Evolutionary conservation across 257 asterid genomes (phyloP).

Genomic region (Plantago ovata): DNA sequence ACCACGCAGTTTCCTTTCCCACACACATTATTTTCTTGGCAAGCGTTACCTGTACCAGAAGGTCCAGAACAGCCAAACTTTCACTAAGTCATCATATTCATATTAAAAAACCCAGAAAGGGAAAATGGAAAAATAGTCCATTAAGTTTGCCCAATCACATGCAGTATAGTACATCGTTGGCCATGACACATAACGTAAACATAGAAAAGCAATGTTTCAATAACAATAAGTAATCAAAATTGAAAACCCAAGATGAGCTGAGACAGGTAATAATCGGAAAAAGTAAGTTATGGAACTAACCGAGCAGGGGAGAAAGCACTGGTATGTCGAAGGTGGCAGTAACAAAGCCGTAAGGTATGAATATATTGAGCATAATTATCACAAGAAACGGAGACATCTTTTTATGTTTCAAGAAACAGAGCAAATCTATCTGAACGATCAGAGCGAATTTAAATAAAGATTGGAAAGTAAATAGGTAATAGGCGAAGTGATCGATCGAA

Average conservation of each 20-base stretch:
- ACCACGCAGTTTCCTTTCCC: constrained; percentile 60
- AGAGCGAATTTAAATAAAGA: too few species aligned
- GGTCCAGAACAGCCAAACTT: too few species aligned
- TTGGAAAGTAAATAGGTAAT: neutral
- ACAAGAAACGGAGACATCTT: constrained; percentile 25
- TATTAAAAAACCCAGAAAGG: neutral
- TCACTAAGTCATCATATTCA: neutral
- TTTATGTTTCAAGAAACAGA: neutral
- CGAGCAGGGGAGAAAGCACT: constrained; percentile 5
- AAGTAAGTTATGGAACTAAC: constrained; percentile 15
- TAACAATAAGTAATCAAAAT: too few species aligned
- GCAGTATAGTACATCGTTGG: too few species aligned
- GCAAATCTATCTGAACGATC: neutral
- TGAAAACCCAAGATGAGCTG: neutral
- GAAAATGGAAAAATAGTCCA: too few species aligned
- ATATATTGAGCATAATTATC: constrained; percentile 9
- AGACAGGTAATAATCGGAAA: neutral
- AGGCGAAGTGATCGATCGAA: neutral
- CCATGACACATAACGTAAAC: neutral
- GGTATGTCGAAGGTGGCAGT: neutral
- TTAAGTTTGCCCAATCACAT: too few species aligned
- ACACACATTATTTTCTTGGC: constrained; percentile 39
- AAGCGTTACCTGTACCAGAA: constrained; percentile 26
- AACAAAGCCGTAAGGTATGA: constrained; percentile 9
- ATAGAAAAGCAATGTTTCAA: neutral